phyloP scores from a whole-genome alignment of 495 filamentous ascomycete genomes.

The Terfezia boudieri region DNA sequence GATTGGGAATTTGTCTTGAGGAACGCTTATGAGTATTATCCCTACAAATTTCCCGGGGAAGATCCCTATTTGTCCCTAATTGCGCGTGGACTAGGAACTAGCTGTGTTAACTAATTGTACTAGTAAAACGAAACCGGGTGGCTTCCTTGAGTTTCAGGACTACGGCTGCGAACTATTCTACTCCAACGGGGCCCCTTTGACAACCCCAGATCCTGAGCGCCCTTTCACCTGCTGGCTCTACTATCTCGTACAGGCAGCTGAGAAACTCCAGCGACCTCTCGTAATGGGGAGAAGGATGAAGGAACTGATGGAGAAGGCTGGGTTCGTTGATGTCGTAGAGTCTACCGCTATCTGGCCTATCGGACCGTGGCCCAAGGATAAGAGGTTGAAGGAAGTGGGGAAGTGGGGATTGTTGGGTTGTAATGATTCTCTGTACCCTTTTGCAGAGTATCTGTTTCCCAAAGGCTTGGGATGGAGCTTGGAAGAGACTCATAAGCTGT shows the following conservation, averaged over 20 bases:
- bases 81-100: constrained; percentile 11
- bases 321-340: constrained; percentile 28
- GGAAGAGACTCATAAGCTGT: neutral
- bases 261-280: no score
- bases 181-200: neutral
- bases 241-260: neutral
- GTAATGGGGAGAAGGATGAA: neutral
- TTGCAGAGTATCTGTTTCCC: neutral
- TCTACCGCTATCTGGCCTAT: constrained; percentile 4
- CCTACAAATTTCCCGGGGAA: constrained; percentile 20
- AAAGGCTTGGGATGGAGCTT: neutral
- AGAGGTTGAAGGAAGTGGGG: constrained; percentile 27
- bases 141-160: constrained; percentile 26
- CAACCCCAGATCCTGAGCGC: no score
- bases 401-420: constrained; percentile 10
- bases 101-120: constrained; percentile 1
- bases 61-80: neutral
- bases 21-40: constrained; percentile 25
- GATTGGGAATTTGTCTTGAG: constrained; percentile 28
- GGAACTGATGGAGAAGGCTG: constrained; percentile 21
- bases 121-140: constrained; percentile 8
- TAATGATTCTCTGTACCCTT: neutral
- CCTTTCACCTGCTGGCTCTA: neutral
- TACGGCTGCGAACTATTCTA: constrained; percentile 20
- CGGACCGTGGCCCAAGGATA: constrained; percentile 28